Conservation (phyloP, 495 filamentous ascomycete genomes). For the Penicillium chermesinum region DNA sequence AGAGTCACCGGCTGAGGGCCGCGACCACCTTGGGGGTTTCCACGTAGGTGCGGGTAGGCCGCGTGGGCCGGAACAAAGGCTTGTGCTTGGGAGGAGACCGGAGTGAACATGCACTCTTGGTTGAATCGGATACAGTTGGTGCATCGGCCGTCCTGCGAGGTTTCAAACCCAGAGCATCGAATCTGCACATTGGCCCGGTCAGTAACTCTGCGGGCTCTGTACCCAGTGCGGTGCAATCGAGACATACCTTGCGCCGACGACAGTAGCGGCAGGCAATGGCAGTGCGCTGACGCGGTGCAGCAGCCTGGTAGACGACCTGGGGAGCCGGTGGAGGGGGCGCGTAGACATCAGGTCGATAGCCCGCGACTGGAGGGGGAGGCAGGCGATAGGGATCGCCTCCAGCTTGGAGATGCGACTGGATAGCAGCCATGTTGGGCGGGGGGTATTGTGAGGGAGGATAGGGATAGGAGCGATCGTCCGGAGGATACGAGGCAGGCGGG, state of each 20-base stretch:
- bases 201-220: too few relatives aligned
- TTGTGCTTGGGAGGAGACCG: conserved; percentile 76
- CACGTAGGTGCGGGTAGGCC: conserved; percentile 58
- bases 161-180: conserved; percentile 79
- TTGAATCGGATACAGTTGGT: conserved; percentile 76
- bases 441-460: conserved; percentile 26
- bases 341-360: conserved; percentile 36
- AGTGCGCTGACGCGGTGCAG: conserved; percentile 72
- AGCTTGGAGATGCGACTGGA: conserved; percentile 26
- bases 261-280: conserved; percentile 85
- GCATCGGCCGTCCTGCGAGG: conserved; percentile 70
- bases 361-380: conserved; percentile 33
- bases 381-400: conserved; percentile 36
- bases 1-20: conserved; percentile 43
- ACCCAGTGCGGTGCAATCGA: too few relatives aligned
- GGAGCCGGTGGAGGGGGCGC: conserved; percentile 42
- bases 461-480: conserved; percentile 37
- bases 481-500: conserved; percentile 27
- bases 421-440: conserved; percentile 36
- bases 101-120: conserved; percentile 83
- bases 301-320: conserved; percentile 57
- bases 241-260: conserved; percentile 69
- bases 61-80: conserved; percentile 79
- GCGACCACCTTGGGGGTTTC: conserved; percentile 39
- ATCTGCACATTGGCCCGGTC: conserved; percentile 48